Base-by-base conservation (phyloP, 2,329 filamentous ascomycete species). In the Diaporthe vexans region DNA sequence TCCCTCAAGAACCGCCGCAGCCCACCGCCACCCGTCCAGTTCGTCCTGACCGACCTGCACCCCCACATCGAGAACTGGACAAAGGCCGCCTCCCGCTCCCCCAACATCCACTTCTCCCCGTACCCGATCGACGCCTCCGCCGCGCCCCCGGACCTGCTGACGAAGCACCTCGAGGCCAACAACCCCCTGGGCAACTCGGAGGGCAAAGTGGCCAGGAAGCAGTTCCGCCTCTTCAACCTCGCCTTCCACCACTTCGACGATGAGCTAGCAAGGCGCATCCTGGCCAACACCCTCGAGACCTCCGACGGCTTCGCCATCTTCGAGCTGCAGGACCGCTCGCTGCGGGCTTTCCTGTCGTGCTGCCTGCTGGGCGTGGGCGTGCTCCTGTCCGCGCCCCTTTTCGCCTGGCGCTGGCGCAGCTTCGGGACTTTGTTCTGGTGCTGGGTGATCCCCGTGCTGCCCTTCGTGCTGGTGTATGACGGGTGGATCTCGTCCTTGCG, bases 171-270 rank as follows among this genome's bases (percentile, higher is more conserved):
- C 40, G 72, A 73, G 15, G 68, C 73, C 5, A 37, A 59, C 46
- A 51, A 3, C 46, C 17, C 56, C 13, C 37, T 37, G 3, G 33
- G 48, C 37, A 13, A 37, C 37, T 13, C 37, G 37, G 37, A 37
- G 37, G 37, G 37, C 37, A 37, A 37, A 37, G 37, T 37, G 11
- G 10, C 37, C 40, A 43, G 84, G 65, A 88, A 86, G 79, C 88
- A 94, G 29, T 93, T 94, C 80, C 86, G 93, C 6, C 83, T 95
- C 67, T 95, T 94, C 81, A 94, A 92, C 80, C 85, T 94, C 2
- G 90, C 92, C 1, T 95, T 95, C 79, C 94, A 95, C 82, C 93
- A 95, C 83, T 95, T 95, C 77, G 88, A 91, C 76, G 91, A 95
- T 78, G 83, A 83, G 5, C 82, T 91, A 24, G 93, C 92, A 0